These are phyloP conservation scores for Sporothrix dimorphospora DNA, from an alignment of 2,329 filamentous ascomycete species.

Conservation along the genomic window DNA sequence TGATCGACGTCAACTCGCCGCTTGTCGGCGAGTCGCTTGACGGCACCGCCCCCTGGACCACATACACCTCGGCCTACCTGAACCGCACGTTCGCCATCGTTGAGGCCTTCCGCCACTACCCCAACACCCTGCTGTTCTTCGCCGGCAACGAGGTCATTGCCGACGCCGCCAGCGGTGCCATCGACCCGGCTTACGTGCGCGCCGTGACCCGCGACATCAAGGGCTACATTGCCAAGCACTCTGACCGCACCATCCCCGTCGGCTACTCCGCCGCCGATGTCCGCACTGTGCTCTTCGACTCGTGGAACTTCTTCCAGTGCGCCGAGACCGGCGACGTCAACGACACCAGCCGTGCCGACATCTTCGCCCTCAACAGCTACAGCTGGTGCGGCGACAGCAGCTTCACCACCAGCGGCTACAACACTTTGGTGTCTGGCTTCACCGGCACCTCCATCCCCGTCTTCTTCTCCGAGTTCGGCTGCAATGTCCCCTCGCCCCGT, in stretches of 20 bases:
- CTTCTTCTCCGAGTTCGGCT: slow-evolving; percentile 83
- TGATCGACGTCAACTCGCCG: slow-evolving; percentile 70
- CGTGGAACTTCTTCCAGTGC: slow-evolving; percentile 77
- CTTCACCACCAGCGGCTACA: slow-evolving; percentile 59
- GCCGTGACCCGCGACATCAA: slow-evolving; percentile 80
- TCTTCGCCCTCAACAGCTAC: slow-evolving; percentile 79
- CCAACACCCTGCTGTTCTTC: slow-evolving; percentile 73
- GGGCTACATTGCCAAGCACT: slow-evolving; percentile 75
- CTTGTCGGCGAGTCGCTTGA: slow-evolving; percentile 61
- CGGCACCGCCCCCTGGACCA: slow-evolving; percentile 55
- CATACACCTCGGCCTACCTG: slow-evolving; percentile 63
- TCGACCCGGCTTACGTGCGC: slow-evolving; percentile 70
- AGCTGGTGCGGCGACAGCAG: slow-evolving; percentile 64
- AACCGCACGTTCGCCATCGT: slow-evolving; percentile 69
- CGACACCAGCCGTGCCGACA: slow-evolving; percentile 67
- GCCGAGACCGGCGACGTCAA: slow-evolving; percentile 55
- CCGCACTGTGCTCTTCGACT: slow-evolving; percentile 71
- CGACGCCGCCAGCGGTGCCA: slow-evolving; percentile 60
- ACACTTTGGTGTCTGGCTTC: slow-evolving; percentile 65
- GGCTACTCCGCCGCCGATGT: slow-evolving; percentile 84
- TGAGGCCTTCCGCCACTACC: slow-evolving; percentile 68
- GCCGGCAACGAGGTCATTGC: slow-evolving; percentile 80
- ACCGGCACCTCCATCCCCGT: slow-evolving; percentile 68
- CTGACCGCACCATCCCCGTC: slow-evolving; percentile 70
- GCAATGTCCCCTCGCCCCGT: slow-evolving; percentile 72